A percentile compares a stretch with the other conserved stretches of the same genome.
These are phyloP conservation scores for Penicillium sp. DNA, from an alignment of 2,329 filamentous ascomycete genomes.

Conservation along the genomic window DNA sequence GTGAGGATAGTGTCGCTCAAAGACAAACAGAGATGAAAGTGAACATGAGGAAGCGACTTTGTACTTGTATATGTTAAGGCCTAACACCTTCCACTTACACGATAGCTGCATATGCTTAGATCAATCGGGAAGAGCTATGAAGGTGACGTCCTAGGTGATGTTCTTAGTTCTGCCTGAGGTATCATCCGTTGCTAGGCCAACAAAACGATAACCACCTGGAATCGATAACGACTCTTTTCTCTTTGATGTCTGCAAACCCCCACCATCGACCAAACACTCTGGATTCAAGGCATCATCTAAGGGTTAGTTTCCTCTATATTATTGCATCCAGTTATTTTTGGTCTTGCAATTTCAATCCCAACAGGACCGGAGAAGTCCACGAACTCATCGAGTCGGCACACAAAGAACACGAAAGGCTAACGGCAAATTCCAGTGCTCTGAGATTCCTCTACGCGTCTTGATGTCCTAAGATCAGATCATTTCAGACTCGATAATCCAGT, in stretches of 20 bases:
- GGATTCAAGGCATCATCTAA: not conserved
- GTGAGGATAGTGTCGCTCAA: too few relatives aligned
- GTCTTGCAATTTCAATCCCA: not conserved
- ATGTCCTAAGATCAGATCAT: not conserved
- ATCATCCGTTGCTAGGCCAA: slow-evolving; percentile 12
- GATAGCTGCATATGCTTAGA: too few relatives aligned
- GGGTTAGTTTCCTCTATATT: not conserved
- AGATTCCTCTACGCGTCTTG: not conserved
- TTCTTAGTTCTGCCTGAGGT: not conserved
- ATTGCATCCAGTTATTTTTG: accelerated
- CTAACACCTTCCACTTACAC: too few relatives aligned
- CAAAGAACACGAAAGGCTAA: not conserved
- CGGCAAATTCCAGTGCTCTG: not conserved
- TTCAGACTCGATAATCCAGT: not conserved
- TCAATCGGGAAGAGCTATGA: too few relatives aligned
- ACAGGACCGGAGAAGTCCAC: not conserved
- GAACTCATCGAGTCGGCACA: not conserved
- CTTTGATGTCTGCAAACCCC: slow-evolving; percentile 3
- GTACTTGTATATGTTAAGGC: too few relatives aligned
- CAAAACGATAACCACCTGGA: slow-evolving; percentile 7
- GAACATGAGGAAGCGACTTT: too few relatives aligned
- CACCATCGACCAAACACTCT: slow-evolving; percentile 2
- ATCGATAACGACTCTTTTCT: slow-evolving; percentile 13
- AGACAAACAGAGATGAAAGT: too few relatives aligned
- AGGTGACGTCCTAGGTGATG: too few relatives aligned